These are phyloP conservation scores for Apiospora arundinis DNA, from an alignment of 2,329 filamentous ascomycete species.

Conservation along the genomic window DNA sequence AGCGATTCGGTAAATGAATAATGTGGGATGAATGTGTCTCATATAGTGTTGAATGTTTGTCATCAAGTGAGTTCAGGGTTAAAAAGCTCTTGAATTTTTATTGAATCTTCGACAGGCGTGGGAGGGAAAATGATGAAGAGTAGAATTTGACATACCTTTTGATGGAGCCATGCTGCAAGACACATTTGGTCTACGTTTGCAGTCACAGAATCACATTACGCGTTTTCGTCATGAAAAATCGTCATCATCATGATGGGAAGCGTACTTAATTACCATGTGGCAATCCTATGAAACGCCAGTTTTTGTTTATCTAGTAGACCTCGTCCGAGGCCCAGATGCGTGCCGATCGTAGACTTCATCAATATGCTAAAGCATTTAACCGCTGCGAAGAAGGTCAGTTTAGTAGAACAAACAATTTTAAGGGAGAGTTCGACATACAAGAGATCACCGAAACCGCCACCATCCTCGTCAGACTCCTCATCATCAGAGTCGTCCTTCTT, in stretches of 20 bases:
- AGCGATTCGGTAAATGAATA: neutral
- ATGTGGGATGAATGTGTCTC: constrained; percentile 47
- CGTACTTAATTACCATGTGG: constrained; percentile 25
- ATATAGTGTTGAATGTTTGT: constrained; percentile 62
- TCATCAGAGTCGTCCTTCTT: constrained; percentile 72
- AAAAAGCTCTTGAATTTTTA: constrained; percentile 68
- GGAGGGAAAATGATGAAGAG: constrained; percentile 19
- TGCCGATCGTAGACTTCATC: constrained; percentile 46
- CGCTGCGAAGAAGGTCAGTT: constrained; percentile 53
- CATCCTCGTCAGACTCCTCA: constrained; percentile 70
- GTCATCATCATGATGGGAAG: constrained; percentile 17
- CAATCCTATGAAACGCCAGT: constrained; percentile 13
- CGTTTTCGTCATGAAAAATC: neutral
- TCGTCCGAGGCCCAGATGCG: constrained; percentile 49
- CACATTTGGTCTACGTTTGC: constrained; percentile 28
- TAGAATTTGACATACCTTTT: constrained; percentile 52
- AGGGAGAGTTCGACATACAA: constrained; percentile 58
- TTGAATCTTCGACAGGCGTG: constrained; percentile 60
- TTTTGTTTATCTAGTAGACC: constrained; percentile 41
- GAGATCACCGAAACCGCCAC: constrained; percentile 80
- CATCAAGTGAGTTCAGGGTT: constrained; percentile 68
- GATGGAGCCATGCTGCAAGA: neutral
- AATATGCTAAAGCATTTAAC: constrained; percentile 54
- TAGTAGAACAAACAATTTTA: neutral
- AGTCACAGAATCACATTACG: constrained; percentile 1